Base-by-base conservation (phyloP, 225 moss, liverwort and hornwort species). In the Anthoceros angustus region DNA sequence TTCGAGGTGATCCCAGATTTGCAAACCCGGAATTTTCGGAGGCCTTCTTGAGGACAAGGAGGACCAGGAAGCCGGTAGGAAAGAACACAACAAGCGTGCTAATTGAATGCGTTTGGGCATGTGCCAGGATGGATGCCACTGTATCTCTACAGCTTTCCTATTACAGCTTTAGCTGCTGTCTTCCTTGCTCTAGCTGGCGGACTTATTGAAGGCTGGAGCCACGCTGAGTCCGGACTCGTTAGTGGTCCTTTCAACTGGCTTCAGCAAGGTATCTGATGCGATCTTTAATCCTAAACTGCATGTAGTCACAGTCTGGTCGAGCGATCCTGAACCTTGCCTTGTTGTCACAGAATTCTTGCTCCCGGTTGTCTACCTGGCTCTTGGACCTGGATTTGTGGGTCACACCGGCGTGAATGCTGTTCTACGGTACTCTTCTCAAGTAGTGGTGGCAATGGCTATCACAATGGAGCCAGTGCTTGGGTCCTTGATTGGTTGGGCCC, bases 51-150 rank as follows among this genome's bases (percentile, higher is more conserved):
- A n/a, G n/a, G n/a, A n/a, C n/a, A 32, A 32, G 32, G 32, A 4
- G 32, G 32, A 32, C 32, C 1, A 32, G 32, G 32, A 32, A 32
- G 32, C 32, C 32, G 32, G 32, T 4, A 32, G 32, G 32, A 46
- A 46, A 46, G 11, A 46, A 46, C 2, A 5, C 16, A 32, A 32
- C 45, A 6, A 46, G 3, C 2, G 46, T 48, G 46, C 12, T 48
- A 48, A 48, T 48, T 24, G 63, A 63, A 7, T 7, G 32, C 7
- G 40, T 5, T 25, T 41, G 38, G 9, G 7, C 18, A 12, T 64
- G 64, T 41, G 7, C 7, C 49, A 73, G 73, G 68, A 32, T 73
- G 73, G 73, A 73, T 73, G 62, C 73, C 73, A 43, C 48, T 73
- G 24, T 73, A 62, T 20, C 62, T 73, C 20, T 73, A 73, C 68